Conservation (phyloP, 306 rosid genomes). For the Ormosia emarginata region DNA sequence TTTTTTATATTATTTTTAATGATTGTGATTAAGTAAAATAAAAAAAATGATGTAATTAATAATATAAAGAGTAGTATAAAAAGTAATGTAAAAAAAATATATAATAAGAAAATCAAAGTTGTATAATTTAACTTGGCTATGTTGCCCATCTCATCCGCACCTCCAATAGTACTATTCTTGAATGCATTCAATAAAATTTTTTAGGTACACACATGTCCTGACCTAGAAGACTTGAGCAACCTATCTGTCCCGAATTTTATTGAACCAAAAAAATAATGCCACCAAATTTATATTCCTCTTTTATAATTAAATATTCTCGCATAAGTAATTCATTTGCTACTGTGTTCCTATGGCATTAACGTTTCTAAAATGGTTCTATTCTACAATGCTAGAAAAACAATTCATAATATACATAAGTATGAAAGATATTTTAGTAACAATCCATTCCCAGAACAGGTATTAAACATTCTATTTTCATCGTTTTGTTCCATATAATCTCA, state of each 20-base stretch:
- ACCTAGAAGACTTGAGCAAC: not conserved
- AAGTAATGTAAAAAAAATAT: too few relatives aligned
- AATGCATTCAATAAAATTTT: not conserved
- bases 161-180: constrained; percentile 6
- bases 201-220: not conserved
- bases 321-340: too few relatives aligned
- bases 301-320: too few relatives aligned
- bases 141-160: not conserved
- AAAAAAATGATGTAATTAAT: too few relatives aligned
- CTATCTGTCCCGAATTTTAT: not conserved
- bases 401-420: not conserved
- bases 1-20: too few relatives aligned
- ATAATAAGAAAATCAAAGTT: too few relatives aligned
- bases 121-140: not conserved
- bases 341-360: too few relatives aligned
- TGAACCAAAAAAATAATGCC: not conserved
- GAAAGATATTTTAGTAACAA: too few relatives aligned
- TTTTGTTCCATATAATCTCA: not conserved
- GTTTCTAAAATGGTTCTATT: too few relatives aligned
- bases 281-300: too few relatives aligned
- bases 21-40: too few relatives aligned
- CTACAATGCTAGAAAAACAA: not conserved
- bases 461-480: not conserved
- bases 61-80: too few relatives aligned
- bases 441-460: not conserved